Base-by-base conservation (phyloP, 345 rosid genomes). In the Pseudoturritis turrita region DNA sequence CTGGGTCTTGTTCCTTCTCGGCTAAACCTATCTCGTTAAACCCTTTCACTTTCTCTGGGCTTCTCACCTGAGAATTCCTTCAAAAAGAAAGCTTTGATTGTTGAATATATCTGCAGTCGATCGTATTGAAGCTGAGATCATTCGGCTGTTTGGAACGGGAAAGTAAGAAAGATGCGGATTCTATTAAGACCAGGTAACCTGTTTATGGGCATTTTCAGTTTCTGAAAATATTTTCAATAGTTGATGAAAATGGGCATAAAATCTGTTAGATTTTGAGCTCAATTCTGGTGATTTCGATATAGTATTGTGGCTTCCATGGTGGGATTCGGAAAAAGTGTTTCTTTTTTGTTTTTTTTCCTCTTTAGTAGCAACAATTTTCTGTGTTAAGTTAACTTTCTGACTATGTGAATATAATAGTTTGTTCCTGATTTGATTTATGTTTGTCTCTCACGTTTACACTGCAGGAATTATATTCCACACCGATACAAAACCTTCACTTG, bases 401-500 rank as follows among this genome's bases (percentile, higher is more conserved):
- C 35, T 40, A 15, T 61, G 18, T 43, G 22, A 4, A 68, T 19
- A 18, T 21, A 13, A 25, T 19, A 12, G 40, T 19, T 25, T 26
- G 65, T 10, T 57, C 26, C 28, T 37, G 21, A 66, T 65, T 64
- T 72, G 44, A 2, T 31, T 72, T 63, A 43, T 50, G 35, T 62
- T 62, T 33, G 29, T 43, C n/a, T 66, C 21, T 39, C 58, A 43
- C 59, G 1, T 33, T 54, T 72, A 2, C 73, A 10, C 19, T 77
- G 79, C 79, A 84, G 94, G 87, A 69, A 58, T 45, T 73, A 37
- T 36, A 33, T 10, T 58, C 19, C 52, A 63, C 51, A 40, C 60
- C 29, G 29, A 45, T 51, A 65, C 68, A 26, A 81, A 63, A 14
- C 12, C 77, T 33, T 75, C 36, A 53, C 31, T 55, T 41, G 17